Percentiles rank a stretch among this genome's conserved stretches.
These are phyloP conservation scores for Dactylellina cionopaga DNA, from an alignment of 2,329 filamentous ascomycete genomes.

Conservation along the genomic window DNA sequence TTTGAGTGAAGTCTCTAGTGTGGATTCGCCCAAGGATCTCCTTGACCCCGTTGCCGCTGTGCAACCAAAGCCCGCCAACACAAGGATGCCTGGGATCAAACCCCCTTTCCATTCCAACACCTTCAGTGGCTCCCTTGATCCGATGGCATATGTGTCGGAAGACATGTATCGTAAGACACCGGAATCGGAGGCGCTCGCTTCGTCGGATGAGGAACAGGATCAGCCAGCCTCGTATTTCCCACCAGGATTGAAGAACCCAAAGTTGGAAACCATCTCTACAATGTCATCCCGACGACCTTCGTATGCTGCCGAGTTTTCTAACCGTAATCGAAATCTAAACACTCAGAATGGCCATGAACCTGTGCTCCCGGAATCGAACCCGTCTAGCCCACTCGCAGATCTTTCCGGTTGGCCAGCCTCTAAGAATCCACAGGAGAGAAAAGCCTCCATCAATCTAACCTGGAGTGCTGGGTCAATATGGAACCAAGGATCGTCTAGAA, in stretches of 20 bases:
- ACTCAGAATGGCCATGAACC: constrained; percentile 78
- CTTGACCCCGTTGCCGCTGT: constrained; percentile 52
- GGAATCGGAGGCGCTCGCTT: constrained; percentile 91
- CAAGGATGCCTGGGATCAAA: constrained; percentile 49
- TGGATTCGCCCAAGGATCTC: constrained; percentile 56
- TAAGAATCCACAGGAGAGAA: constrained; percentile 68
- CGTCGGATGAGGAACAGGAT: constrained; percentile 91
- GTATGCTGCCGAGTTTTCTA: constrained; percentile 82
- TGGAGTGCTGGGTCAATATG: constrained; percentile 78
- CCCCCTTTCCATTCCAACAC: constrained; percentile 50
- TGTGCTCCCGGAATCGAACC: constrained; percentile 81
- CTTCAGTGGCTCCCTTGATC: constrained; percentile 47
- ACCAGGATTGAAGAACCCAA: constrained; percentile 66
- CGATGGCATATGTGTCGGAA: constrained; percentile 49
- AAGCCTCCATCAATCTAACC: constrained; percentile 62
- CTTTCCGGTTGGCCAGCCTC: constrained; percentile 62
- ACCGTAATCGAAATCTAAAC: constrained; percentile 73
- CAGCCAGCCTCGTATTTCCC: constrained; percentile 68
- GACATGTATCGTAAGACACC: constrained; percentile 75
- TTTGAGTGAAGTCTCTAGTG: constrained; percentile 56
- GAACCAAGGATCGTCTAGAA: constrained; percentile 78
- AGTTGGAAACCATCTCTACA: constrained; percentile 60
- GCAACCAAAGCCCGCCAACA: constrained; percentile 45
- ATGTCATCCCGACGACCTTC: constrained; percentile 74
- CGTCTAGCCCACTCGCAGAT: constrained; percentile 80